Evolutionary conservation across 257 asterid species (phyloP), one percentile per base, ranked within the genome.

Genomic region (Gentiana macrophylla): DNA sequence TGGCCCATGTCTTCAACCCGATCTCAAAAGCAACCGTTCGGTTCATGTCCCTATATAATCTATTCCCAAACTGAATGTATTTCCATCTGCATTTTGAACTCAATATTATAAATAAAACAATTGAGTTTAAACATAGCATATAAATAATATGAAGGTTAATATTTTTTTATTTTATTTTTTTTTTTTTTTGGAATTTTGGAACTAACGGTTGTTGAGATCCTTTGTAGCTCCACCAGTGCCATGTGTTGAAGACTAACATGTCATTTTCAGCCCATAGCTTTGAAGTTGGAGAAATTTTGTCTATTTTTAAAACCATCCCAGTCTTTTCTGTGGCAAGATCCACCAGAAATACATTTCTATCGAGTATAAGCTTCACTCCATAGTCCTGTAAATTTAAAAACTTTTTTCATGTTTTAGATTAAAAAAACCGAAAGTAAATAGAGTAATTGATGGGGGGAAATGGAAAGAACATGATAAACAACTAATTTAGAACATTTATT

Each of bases 141-240:
- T 24, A 43, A 32, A 24, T 43, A 41, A 62, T 41, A 5, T 33
- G 33, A 32, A 8, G 8, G 5, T 44, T 15, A 15, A 15, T 15
- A 0, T 32, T 37, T 6, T 0, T 57, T 50, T 32, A 10, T 10
- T 4, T 50, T 32, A 5, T 10, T 4, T 32, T 37, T 6, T 0
- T 57, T 50, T 32, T 10, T 4, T n/a, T 47, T 5, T 9, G 12
- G 2, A 4, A 2, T 2, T 37, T 34, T 46, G 24, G 57, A 47
- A 38, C 74, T 3, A 73, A 84, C 94, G 86, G 88, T 68, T 81
- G 88, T 36, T 66, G 66, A 5, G 67, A 72, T 46, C 83, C 85
- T 1, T 37, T 63, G 15, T 83, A 84, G 5, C 67, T 69, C 88
- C 88, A 84, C 94, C 94, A 84, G 4, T 77, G 91, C 91, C 91